Percentiles rank a stretch among this genome's conserved stretches.
Conservation (phyloP, 2,329 filamentous ascomycete genomes). For the Aspergillus pseudotamarii region DNA sequence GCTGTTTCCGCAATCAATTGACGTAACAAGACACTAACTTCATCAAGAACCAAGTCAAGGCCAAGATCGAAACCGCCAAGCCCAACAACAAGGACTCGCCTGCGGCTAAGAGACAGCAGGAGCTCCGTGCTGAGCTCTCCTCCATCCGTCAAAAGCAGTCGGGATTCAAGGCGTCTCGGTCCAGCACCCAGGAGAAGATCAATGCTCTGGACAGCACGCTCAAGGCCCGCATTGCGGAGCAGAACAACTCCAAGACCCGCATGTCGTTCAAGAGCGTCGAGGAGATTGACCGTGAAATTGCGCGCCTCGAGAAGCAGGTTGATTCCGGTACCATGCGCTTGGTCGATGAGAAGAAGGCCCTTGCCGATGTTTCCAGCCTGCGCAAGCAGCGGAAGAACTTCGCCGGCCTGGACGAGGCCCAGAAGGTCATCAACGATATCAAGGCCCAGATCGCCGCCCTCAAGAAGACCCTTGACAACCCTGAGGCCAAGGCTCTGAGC, state of each 20-base stretch:
- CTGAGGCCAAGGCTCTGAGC: slow-evolving; percentile 83
- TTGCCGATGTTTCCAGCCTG: slow-evolving; percentile 78
- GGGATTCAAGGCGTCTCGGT: slow-evolving; percentile 80
- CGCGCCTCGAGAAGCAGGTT: slow-evolving; percentile 78
- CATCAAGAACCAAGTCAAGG: slow-evolving; percentile 82
- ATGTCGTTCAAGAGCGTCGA: slow-evolving; percentile 84
- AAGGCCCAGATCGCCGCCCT: slow-evolving; percentile 86
- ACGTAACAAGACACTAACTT: slow-evolving; percentile 16
- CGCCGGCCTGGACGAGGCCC: slow-evolving; percentile 75
- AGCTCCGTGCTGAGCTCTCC: slow-evolving; percentile 79
- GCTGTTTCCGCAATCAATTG: slow-evolving; percentile 4
- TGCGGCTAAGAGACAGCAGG: slow-evolving; percentile 77
- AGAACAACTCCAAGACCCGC: slow-evolving; percentile 81
- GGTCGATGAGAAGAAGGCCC: slow-evolving; percentile 94
- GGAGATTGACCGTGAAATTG: slow-evolving; percentile 83
- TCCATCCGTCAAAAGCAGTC: slow-evolving; percentile 86
- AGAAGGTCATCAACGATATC: slow-evolving; percentile 87
- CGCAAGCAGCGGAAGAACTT: slow-evolving; percentile 93
- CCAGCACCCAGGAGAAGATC: slow-evolving; percentile 81
- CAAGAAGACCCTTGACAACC: slow-evolving; percentile 86
- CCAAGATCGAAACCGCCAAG: slow-evolving; percentile 81
- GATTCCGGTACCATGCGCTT: slow-evolving; percentile 90
- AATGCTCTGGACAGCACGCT: slow-evolving; percentile 89
- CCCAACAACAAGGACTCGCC: slow-evolving; percentile 83
- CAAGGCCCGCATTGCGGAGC: slow-evolving; percentile 80